Evolutionary conservation across 306 rosid species (phyloP).

Genomic region (Albizia julibrissin): DNA sequence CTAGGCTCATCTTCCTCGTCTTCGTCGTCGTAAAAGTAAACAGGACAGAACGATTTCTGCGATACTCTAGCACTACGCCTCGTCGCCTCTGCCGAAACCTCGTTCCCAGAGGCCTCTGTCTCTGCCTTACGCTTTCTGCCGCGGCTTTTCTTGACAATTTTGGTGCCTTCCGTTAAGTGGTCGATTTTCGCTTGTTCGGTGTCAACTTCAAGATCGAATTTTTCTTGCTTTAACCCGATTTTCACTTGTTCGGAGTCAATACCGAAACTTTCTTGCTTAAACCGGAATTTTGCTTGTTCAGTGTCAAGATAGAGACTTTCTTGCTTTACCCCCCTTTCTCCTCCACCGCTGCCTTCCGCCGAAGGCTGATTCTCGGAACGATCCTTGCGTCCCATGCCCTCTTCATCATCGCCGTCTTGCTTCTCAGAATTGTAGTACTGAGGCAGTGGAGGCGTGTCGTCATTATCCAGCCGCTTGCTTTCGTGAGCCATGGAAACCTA

Average conservation of each 20-base stretch:
- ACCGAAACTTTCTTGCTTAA: not conserved
- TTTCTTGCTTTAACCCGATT: not conserved
- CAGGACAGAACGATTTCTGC: not conserved
- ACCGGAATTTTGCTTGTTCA: not conserved
- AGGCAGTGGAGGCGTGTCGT: not conserved
- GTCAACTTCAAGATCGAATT: not conserved
- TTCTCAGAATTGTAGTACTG: not conserved
- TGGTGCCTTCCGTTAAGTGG: not conserved
- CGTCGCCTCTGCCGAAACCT: not conserved
- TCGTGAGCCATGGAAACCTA: constrained; percentile 13
- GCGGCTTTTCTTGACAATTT: constrained; percentile 8
- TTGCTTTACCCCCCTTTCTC: not conserved
- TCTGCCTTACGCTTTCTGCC: constrained; percentile 26
- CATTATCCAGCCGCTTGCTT: not conserved
- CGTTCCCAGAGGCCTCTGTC: not conserved
- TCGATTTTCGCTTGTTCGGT: not conserved
- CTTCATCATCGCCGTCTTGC: not conserved
- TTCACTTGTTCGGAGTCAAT: not conserved
- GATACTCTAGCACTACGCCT: not conserved
- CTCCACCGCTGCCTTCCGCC: not conserved
- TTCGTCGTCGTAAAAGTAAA: not conserved
- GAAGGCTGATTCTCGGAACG: not conserved
- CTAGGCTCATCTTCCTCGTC: not conserved
- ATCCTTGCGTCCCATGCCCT: not conserved
- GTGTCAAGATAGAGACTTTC: not conserved